Conservation (phyloP, 768 basidiomycete species). For the Rhizopogon rudus region DNA sequence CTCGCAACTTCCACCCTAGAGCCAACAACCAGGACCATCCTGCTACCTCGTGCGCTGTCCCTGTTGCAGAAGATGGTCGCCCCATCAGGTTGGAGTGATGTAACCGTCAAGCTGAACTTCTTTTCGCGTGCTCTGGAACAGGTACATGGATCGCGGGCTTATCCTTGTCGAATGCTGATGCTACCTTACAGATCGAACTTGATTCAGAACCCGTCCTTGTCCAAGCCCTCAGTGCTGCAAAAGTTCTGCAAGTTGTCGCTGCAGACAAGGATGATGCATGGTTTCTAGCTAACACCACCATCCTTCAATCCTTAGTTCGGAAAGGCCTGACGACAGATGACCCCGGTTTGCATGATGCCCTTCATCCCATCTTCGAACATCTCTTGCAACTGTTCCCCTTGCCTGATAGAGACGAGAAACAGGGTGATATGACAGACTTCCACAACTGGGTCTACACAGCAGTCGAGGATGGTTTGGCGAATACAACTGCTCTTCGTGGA, state of each 20-base stretch:
- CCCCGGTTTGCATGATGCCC: slow-evolving; percentile 67
- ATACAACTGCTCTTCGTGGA: slow-evolving; percentile 67
- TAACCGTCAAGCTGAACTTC: slow-evolving; percentile 86
- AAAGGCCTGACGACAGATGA: slow-evolving; percentile 86
- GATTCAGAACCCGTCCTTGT: slow-evolving; percentile 57
- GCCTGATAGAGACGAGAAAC: slow-evolving; percentile 73
- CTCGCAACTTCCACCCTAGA: slow-evolving; percentile 66
- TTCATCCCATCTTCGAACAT: slow-evolving; percentile 80
- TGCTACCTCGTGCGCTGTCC: slow-evolving; percentile 59
- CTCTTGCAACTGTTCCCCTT: slow-evolving; percentile 74
- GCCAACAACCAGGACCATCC: slow-evolving; percentile 32
- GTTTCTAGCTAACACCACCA: slow-evolving; percentile 66
- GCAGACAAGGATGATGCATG: slow-evolving; percentile 80
- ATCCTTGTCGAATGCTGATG: slow-evolving; percentile 4
- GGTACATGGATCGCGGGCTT: slow-evolving; percentile 36
- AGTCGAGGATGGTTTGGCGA: slow-evolving; percentile 76
- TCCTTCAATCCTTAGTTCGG: slow-evolving; percentile 79
- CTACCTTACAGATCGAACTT: slow-evolving; percentile 57
- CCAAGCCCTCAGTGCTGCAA: slow-evolving; percentile 75
- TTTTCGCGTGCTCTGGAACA: slow-evolving; percentile 83
- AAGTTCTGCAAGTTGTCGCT: slow-evolving; percentile 83
- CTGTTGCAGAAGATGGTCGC: slow-evolving; percentile 77
- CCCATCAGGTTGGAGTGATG: slow-evolving; percentile 84
- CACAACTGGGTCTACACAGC: slow-evolving; percentile 71
- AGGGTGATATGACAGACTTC: slow-evolving; percentile 67